Conservation (phyloP, 345 rosid genomes). For the Camelina laxa region DNA sequence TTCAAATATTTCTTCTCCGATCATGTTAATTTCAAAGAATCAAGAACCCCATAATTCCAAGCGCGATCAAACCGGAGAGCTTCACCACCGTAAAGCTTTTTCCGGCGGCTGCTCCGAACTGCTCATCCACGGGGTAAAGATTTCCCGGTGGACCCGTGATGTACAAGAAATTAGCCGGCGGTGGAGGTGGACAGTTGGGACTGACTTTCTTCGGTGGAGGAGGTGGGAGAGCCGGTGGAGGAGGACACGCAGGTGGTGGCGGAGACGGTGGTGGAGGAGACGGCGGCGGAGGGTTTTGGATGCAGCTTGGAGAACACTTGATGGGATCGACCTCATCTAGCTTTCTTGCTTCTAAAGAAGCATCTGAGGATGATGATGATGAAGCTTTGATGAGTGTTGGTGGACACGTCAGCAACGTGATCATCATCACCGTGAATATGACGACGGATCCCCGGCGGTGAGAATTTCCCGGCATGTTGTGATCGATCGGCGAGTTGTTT, state of each 20-base stretch:
- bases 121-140: conserved; percentile 57
- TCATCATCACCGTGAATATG: conserved; percentile 36
- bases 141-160: conserved; percentile 69
- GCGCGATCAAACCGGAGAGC: conserved; percentile 45
- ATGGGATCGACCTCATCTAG: conserved; percentile 46
- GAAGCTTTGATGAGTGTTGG: conserved; percentile 36
- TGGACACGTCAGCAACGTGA: conserved; percentile 40
- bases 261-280: conserved; percentile 51
- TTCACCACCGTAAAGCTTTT: conserved; percentile 34
- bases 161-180: conserved; percentile 54
- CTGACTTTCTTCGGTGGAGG: conserved; percentile 51
- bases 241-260: conserved; percentile 48
- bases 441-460: conserved; percentile 25
- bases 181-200: conserved; percentile 66
- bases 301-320: conserved; percentile 62
- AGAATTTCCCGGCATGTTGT: conserved; percentile 28
- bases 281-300: conserved; percentile 60
- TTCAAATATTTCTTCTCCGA: conserved; percentile 10
- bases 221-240: conserved; percentile 54
- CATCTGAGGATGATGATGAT: conserved; percentile 20
- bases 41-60: conserved; percentile 47
- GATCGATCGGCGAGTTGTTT: conserved; percentile 16
- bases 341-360: conserved; percentile 30
- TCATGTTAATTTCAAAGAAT: conserved; percentile 39
- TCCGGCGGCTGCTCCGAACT: conserved; percentile 43